phyloP scores from a whole-genome alignment of 371 early-diverging fungal genomes.

The Mortierella sp. region DNA sequence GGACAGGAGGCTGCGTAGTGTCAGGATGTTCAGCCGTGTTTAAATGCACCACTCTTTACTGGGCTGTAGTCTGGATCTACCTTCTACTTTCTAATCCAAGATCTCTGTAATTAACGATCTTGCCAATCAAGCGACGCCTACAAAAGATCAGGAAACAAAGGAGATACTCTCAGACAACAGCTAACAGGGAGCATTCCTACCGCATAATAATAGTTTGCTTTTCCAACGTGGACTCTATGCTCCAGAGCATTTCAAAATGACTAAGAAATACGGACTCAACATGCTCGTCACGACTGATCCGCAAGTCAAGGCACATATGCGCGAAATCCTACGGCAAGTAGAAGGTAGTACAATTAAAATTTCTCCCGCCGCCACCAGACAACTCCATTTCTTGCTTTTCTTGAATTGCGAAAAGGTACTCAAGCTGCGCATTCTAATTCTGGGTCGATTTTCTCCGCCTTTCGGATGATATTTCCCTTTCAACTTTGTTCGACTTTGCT shows the following conservation, averaged over 20 bases:
- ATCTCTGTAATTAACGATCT: too few species aligned
- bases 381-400: neutral
- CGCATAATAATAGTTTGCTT: conserved; percentile 68
- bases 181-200: neutral
- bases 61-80: too few species aligned
- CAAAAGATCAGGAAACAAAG: neutral
- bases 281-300: conserved; percentile 79
- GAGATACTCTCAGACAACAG: neutral
- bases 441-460: too few species aligned
- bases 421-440: too few species aligned
- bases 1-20: too few species aligned
- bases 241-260: conserved; percentile 83
- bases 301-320: conserved; percentile 76
- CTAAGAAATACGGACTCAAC: conserved; percentile 84
- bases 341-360: conserved; percentile 63
- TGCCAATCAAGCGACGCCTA: too few species aligned
- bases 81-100: too few species aligned
- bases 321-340: conserved; percentile 79
- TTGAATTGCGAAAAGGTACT: neutral
- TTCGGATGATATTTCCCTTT: too few species aligned
- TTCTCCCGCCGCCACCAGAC: neutral
- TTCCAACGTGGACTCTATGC: conserved; percentile 93
- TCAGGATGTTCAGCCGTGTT: too few species aligned
- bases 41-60: too few species aligned
- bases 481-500: neutral